Evolutionary conservation across 1,284 basidiomycete genomes (phyloP).

Genomic region (Sanghuangporus sanghuang): DNA sequence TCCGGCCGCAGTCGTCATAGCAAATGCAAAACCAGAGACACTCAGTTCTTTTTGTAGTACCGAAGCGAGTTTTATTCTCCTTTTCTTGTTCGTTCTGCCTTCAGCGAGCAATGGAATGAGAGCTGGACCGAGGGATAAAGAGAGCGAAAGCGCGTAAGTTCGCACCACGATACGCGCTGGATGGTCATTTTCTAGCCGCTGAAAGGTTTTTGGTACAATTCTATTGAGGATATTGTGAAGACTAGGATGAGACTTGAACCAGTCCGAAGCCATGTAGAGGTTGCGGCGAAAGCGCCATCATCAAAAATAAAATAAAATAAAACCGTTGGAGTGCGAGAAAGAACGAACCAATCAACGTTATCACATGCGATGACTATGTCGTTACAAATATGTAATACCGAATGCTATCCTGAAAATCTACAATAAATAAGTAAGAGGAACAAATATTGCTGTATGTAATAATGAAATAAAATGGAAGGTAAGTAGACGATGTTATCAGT

Average conservation of each 20-base stretch:
- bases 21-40: constrained; percentile 59
- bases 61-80: constrained; percentile 30
- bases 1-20: constrained; percentile 56
- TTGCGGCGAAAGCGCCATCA: background rate
- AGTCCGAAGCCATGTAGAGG: constrained; percentile 5
- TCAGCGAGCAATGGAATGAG: constrained; percentile 47
- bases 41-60: constrained; percentile 52
- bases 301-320: background rate
- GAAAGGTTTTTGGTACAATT: background rate
- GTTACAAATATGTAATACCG: too few species aligned
- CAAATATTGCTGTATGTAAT: background rate
- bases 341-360: background rate
- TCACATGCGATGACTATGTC: background rate
- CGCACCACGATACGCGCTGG: constrained; percentile 56
- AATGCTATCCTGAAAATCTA: background rate
- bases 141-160: constrained; percentile 62
- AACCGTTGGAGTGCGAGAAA: background rate
- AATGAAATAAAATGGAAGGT: background rate
- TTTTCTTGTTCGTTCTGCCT: constrained; percentile 22
- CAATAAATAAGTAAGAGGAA: background rate
- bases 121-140: constrained; percentile 59
- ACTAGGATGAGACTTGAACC: background rate
- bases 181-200: constrained; percentile 31
- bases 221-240: background rate
- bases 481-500: background rate